Base-by-base conservation (phyloP, 176 grass and related monocot species). In the Aegilops tauschii region DNA sequence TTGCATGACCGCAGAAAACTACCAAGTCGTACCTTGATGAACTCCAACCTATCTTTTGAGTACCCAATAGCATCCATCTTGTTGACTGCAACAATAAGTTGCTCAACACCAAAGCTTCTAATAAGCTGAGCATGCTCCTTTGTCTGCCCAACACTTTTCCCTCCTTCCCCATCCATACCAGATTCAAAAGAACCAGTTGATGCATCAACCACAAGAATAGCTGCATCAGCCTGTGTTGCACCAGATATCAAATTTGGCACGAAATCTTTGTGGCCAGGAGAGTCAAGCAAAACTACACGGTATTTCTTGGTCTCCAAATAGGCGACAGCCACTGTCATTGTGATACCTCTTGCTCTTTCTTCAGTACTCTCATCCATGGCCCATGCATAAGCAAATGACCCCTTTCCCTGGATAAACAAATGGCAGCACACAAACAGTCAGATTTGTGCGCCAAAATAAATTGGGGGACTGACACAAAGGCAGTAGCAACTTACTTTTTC, bases 181-280 rank as follows among this genome's bases (percentile, higher is more conserved):
- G 96, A 92, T 89, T 98, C 96, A 88, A 98, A 98, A 67, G 93
- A 96, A 83, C 96, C 93, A 79, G 73, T 90, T 65, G 88, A 92
- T 83, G 96, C 96, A 93, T 98, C 96, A 76, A 98, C 71, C 61
- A 98, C 93, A 80, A 98, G 96, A 92, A 98, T 84, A 70, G 93
- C 92, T 73, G 92, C 96, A 94, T 98, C 96, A 82, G 96, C 96
- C 86, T 98, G 96, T 36, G 92, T 92, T 59, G 96, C 96, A 86
- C 96, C 96, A 80, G 96, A 98, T 79, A 98, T 98, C 93, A 98
- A 91, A 92, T 96, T 98, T 35, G 96, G 96, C 70, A 98, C 93
- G 68, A 98, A 98, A 90, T 98, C 96, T 88, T 91, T 98, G 88
- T 98, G 96, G 20, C 96, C 96, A 54, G 96, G 96, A 9, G 96